Base-by-base conservation (phyloP, 306 rosid genomes). In the Vachellia pachyceras region DNA sequence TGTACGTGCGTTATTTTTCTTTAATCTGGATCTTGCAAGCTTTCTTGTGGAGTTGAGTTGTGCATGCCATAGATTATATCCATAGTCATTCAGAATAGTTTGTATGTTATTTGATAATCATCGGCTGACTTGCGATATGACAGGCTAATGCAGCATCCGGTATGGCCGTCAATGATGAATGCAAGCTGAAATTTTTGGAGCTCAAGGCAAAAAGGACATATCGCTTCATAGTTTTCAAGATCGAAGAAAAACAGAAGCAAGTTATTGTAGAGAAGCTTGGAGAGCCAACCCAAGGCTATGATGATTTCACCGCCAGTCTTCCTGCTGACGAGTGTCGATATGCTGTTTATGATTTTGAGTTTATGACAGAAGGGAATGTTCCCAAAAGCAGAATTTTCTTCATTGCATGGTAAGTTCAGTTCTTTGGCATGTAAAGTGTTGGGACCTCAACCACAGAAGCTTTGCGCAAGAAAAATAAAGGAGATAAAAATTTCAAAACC, bases 201-300 rank as follows among this genome's bases (percentile, higher is more conserved):
- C 89, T 88, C 39, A 89, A 89, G 68, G 89, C 92, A 0, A 89
- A 89, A 75, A 84, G 92, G 75, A 50, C 81, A 22, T 52, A 78
- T 23, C 66, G 81, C 18, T 78, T 66, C 39, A 78, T 78, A 20
- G 75, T 78, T 68, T 78, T 2, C 75, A 78, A 78, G 75, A 78
- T 78, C 10, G 81, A 78, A 18, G 81, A 86, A 82, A 86, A 86
- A 78, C 92, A 86, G 75, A 89, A 89, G 85, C 87, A 89, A 74
- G 90, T 89, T 73, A 83, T 89, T 58, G 92, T 89, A 46, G 92
- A 89, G 87, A 78, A 75, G 81, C 57, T 82, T 80, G 92, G 92
- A 7, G 92, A 89, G 64, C 92, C 92, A 65, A 44, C 83, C n/a
- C 83, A 77, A 69, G 84, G 85, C 61, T 89, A 86, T 35, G 92